Percentiles rank a stretch among this genome's conserved stretches.
phyloP scores from a whole-genome alignment of 176 grass and related monocot species.

The Bonia amplexicaulis region DNA sequence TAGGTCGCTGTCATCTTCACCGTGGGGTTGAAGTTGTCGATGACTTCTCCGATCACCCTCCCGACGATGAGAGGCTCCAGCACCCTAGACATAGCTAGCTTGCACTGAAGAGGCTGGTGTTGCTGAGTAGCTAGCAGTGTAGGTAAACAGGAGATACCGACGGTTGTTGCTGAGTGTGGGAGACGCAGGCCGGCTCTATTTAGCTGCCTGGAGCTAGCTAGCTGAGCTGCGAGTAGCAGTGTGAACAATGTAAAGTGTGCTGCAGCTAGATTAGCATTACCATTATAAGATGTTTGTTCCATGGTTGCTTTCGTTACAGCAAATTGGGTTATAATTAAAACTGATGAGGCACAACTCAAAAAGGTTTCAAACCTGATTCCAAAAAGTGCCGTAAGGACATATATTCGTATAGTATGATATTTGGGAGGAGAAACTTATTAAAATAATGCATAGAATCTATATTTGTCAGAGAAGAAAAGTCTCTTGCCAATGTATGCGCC shows the following conservation, averaged over 20 bases:
- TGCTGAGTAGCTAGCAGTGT: background rate
- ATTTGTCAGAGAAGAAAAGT: constrained; percentile 36
- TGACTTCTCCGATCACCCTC: constrained; percentile 90
- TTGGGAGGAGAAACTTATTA: background rate
- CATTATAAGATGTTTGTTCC: background rate
- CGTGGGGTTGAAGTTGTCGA: constrained; percentile 77
- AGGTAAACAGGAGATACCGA: background rate
- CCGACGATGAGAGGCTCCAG: constrained; percentile 76
- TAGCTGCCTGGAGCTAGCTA: constrained; percentile 25
- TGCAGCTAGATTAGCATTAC: background rate
- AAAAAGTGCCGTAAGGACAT: constrained; percentile 13
- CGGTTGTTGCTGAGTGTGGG: constrained; percentile 11
- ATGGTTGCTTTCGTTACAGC: background rate
- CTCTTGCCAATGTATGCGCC: constrained; percentile 3
- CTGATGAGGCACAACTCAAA: background rate
- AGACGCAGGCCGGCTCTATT: constrained; percentile 42
- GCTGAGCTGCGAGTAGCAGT: background rate
- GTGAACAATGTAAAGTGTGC: background rate
- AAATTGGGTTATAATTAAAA: constrained; percentile 22
- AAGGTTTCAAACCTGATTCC: constrained; percentile 3
- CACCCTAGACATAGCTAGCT: constrained; percentile 60
- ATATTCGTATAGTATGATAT: background rate
- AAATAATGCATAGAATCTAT: constrained; percentile 9
- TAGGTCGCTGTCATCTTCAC: constrained; percentile 79
- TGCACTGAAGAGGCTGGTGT: background rate